Conservation (phyloP, 2,329 filamentous ascomycete genomes). For the Hirsutella rhossiliensis region DNA sequence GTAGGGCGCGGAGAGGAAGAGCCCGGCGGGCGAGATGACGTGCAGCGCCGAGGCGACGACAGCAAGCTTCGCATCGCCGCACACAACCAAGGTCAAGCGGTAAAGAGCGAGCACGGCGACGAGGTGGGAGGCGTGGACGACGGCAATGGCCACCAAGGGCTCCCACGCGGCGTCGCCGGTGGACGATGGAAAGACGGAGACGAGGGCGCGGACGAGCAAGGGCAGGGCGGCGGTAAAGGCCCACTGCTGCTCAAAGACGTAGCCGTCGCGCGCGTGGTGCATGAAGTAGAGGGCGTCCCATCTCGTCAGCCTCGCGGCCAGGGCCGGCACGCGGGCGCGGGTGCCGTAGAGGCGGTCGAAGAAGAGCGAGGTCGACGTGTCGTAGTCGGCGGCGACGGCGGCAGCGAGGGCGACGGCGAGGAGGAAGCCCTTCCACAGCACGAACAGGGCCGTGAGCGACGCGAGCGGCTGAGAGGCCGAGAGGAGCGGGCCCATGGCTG, state of each 20-base stretch:
- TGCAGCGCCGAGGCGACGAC: conserved; percentile 64
- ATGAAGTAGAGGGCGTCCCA: conserved; percentile 79
- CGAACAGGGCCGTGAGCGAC: conserved; percentile 30
- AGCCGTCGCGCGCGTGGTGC: conserved; percentile 47
- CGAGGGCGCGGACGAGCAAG: conserved; percentile 23
- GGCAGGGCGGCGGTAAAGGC: conserved; percentile 53
- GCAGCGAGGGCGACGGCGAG: conserved; percentile 45
- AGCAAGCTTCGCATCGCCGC: conserved; percentile 39
- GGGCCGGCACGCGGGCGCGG: conserved; percentile 26
- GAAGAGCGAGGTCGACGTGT: conserved; percentile 57
- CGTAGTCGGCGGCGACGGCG: conserved; percentile 51
- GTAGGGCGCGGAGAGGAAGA: conserved; percentile 84
- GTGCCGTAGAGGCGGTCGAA: conserved; percentile 21
- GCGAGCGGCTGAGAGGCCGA: conserved; percentile 8
- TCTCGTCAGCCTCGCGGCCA: conserved; percentile 50
- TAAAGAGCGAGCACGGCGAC: conserved; percentile 63
- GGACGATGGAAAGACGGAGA: conserved; percentile 15
- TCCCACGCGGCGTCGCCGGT: conserved; percentile 15
- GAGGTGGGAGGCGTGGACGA: conserved; percentile 68
- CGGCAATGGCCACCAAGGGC: conserved; percentile 44
- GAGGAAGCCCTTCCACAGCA: conserved; percentile 55
- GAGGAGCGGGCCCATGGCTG: neutral
- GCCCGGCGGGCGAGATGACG: conserved; percentile 72
- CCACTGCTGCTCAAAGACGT: conserved; percentile 75
- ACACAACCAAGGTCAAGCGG: conserved; percentile 47